phyloP scores from a whole-genome alignment of 1,139 yeast genomes.

The Yarrowia galli region DNA sequence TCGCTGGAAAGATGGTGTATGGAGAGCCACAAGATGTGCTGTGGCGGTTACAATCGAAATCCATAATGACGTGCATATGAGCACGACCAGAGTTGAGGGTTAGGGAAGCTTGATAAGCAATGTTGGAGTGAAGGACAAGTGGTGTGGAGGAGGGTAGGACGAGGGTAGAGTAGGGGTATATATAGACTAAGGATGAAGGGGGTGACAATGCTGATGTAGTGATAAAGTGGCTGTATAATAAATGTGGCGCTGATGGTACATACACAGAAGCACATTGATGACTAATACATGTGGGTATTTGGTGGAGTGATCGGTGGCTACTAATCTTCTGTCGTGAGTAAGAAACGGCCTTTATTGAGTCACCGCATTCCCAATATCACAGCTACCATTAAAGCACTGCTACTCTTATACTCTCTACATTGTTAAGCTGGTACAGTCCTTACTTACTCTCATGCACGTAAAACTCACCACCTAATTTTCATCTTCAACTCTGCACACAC shows the following conservation, averaged over 20 bases:
- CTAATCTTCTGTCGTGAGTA: no score
- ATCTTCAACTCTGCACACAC: neutral
- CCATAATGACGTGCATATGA: constrained; percentile 1
- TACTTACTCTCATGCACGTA: neutral
- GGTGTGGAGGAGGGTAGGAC: neutral
- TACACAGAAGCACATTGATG: neutral
- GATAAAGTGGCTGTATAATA: no score
- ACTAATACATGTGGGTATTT: neutral
- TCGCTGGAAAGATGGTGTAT: no score
- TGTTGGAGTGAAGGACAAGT: neutral
- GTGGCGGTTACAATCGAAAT: constrained; percentile 28
- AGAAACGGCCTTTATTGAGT: no score
- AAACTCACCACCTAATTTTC: constrained; percentile 15
- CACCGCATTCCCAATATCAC: no score
- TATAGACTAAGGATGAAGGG: no score
- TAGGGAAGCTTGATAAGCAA: constrained; percentile 10
- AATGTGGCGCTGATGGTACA: no score
- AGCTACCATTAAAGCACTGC: no score
- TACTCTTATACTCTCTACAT: neutral
- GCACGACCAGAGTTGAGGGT: constrained; percentile 14
- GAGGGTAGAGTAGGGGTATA: no score
- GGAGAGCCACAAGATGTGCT: constrained; percentile 1
- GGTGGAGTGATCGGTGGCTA: no score
- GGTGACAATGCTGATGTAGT: no score
- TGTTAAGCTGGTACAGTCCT: no score